Base-by-base conservation (phyloP, 331 rosid genomes). In the Stylosanthes scabra region DNA sequence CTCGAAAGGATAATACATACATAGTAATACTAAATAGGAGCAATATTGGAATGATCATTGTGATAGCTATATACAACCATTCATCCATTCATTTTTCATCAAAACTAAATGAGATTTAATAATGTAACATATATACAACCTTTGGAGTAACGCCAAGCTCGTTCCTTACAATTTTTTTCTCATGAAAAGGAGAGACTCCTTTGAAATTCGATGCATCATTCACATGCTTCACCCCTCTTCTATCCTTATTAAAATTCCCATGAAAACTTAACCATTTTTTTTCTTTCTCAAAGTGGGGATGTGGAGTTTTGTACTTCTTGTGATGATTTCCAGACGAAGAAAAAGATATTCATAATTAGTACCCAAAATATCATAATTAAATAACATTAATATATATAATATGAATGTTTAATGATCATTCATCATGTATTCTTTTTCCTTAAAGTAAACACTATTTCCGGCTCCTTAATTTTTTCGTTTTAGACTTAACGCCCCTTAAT, bases 141-240 rank as follows among this genome's bases (percentile, higher is more conserved):
- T 76, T 55, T 65, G 52, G 31, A 74, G 59, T 84, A 83, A 82
- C 70, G 87, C 90, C 84, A 88, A 90, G 77, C 78, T 85, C 52
- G 39, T 83, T 85, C 69, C 80, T 79, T 66, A 76, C 85, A 84
- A 79, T 66, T 51, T 73, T 73, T 20, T 83, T 87, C 55, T 50
- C 88, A 82, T 89, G 78, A 87, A 91, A 89, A 89, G 91, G 74
- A 87, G 91, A 76, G 83, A 46, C 75, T 72, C 78, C 73, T 59
- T 71, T 65, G 68, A 74, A 80, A 82, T 78, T 88, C 74, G 57
- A 74, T 86, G 87, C 72, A 70, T 77, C 63, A 74, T 57, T 88
- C 88, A 84, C 89, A 82, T 88, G 94, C 92, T 54, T 78, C 37
- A 31, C 82, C 81, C 86, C 42, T 39, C 42, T 39, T 77, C 86